Evolutionary conservation across 768 basidiomycete species (phyloP), one percentile per base, ranked within the genome.

Genomic region (Fistulinella prunicolor): DNA sequence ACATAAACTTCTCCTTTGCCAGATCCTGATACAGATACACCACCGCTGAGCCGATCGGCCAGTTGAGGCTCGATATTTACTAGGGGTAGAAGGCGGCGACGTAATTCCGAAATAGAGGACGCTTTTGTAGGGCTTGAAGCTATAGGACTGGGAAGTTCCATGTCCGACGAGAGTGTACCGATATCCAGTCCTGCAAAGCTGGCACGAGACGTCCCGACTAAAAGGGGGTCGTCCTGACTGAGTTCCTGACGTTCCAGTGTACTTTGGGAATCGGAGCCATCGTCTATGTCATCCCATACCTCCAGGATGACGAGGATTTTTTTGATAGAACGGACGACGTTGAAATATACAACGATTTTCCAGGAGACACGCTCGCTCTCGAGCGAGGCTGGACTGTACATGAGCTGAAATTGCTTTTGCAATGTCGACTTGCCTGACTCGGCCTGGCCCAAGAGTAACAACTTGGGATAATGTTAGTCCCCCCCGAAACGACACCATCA

Each of bases 371-470:
- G 82, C 58, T 88, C 85, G 50, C 75, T 74, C 49, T 87, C 84
- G 35, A 87, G 69, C 35, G 82, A 81, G 51, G 75, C 77, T 9
- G 85, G 88, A 49, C 78, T 81, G 66, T 89, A 89, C 81, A 89
- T 86, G 56, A 89, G 78, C 64, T 88, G 86, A 56, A 85, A 87
- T 60, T 86, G 86, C 62, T 86, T 86, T 66, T 85, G 84, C 39
- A 88, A 75, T 4, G 85, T 86, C 26, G 83, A 83, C 62, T 88
- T 87, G 56, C 85, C 85, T 39, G 83, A 86, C 71, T 88, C 86
- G 32, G 86, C 85, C 58, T 88, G 86, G 32, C 86, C 86, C 34
- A 88, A 76, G 47, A 89, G 74, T n/a, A 89, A 68, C 36, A 88
- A 68, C 84, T 89, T 57, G 41, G 29, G 34, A 16, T 48, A 32